phyloP scores from a whole-genome alignment of 2,329 filamentous ascomycete species.

The Epichloe aotearoae region DNA sequence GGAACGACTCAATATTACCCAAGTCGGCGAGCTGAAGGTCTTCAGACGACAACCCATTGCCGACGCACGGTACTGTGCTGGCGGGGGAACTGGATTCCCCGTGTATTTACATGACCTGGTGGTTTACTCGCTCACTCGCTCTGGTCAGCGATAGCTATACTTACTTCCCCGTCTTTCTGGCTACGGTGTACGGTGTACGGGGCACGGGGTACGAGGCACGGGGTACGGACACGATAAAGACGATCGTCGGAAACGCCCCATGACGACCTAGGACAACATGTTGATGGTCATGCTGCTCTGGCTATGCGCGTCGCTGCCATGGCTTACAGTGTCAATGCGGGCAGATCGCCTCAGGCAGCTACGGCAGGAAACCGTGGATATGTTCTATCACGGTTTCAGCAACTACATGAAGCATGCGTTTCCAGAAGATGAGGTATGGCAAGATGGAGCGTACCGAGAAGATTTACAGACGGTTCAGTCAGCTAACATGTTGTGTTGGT shows the following conservation, averaged over 20 bases:
- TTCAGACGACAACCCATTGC: background rate
- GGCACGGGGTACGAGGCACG: too few species aligned
- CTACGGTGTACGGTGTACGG: too few species aligned
- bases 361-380: slow-evolving; percentile 50
- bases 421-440: slow-evolving; percentile 71
- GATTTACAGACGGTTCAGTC: too few species aligned
- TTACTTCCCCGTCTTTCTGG: background rate
- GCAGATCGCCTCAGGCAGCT: slow-evolving; percentile 40
- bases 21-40: background rate
- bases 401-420: slow-evolving; percentile 93
- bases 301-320: slow-evolving; percentile 23
- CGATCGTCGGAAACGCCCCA: background rate
- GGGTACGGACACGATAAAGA: background rate
- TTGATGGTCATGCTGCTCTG: slow-evolving; percentile 13
- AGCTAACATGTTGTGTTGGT: slow-evolving; percentile 1
- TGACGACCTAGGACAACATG: slow-evolving; percentile 15
- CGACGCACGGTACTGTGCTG: background rate
- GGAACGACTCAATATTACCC: background rate
- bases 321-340: slow-evolving; percentile 37
- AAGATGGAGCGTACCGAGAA: background rate
- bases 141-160: background rate
- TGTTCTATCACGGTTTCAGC: slow-evolving; percentile 95
- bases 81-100: background rate
- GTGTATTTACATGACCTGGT: background rate
- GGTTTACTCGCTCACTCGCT: background rate